Percentiles rank a stretch among this genome's conserved stretches.
Evolutionary conservation across 129 eudicot species (phyloP).

Genomic region (Pseudognaphalium luteoalbum): DNA sequence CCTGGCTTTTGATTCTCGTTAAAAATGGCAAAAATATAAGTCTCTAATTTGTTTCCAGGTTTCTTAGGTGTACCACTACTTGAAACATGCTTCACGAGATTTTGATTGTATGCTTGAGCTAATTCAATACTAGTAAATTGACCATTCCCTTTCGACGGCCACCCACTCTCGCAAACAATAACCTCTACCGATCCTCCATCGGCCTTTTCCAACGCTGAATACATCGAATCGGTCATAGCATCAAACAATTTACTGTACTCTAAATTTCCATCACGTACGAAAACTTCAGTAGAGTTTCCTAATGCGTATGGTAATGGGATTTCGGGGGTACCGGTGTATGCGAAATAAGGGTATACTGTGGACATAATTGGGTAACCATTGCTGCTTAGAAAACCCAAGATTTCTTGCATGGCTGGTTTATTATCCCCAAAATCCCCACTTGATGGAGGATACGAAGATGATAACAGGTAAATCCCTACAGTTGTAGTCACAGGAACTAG

Average conservation of each 20-base stretch:
- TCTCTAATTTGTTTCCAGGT: slow-evolving; percentile 24
- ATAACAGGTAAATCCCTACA: slow-evolving; percentile 19
- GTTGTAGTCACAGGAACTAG: slow-evolving; percentile 36
- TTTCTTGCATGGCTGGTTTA: slow-evolving; percentile 14
- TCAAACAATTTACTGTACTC: slow-evolving; percentile 38
- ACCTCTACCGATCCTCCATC: slow-evolving; percentile 29
- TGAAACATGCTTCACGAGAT: slow-evolving; percentile 26
- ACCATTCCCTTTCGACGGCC: slow-evolving; percentile 45
- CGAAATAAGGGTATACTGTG: slow-evolving; percentile 44
- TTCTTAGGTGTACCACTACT: slow-evolving; percentile 37
- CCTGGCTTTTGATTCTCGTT: slow-evolving; percentile 41
- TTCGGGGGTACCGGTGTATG: slow-evolving; percentile 16
- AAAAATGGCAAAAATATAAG: slow-evolving; percentile 42
- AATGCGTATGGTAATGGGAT: slow-evolving; percentile 29
- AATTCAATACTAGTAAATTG: slow-evolving; percentile 10
- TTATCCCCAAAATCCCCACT: slow-evolving; percentile 20
- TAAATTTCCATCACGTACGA: slow-evolving; percentile 38
- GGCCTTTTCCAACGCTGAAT: slow-evolving; percentile 37
- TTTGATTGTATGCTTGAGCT: slow-evolving; percentile 36
- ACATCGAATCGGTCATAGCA: slow-evolving; percentile 36
- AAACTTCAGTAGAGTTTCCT: slow-evolving; percentile 32
- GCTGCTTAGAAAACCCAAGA: slow-evolving; percentile 14
- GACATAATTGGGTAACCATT: slow-evolving; percentile 39
- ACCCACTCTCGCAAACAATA: slow-evolving; percentile 47
- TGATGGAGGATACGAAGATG: slow-evolving; percentile 42